Percentiles rank a stretch among this genome's conserved stretches.
Evolutionary conservation across 352 stramenopile species (phyloP).

Genomic region (Saprolegnia diclina): DNA sequence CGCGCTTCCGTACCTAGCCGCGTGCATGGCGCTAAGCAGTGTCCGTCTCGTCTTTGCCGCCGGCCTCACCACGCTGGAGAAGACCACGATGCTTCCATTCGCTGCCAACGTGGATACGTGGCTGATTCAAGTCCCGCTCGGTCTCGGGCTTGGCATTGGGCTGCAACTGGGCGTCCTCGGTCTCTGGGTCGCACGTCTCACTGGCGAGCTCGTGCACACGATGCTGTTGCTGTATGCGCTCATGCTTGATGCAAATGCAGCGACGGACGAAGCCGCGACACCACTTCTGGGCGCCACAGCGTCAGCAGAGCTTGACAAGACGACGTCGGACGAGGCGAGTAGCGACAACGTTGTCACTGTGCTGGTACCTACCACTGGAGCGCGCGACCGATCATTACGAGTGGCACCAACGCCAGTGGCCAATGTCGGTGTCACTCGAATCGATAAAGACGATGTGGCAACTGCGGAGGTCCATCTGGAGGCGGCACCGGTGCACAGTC

Average conservation of each 20-base stretch:
- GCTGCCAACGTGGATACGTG: not conserved
- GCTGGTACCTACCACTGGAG: not conserved
- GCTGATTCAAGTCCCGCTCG: not conserved
- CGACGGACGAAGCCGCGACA: not conserved
- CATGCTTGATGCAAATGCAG: not conserved
- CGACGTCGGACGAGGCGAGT: not conserved
- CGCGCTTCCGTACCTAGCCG: not conserved
- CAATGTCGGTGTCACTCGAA: no score
- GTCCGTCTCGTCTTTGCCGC: constrained; percentile 11
- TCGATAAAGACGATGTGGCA: no score
- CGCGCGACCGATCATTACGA: no score
- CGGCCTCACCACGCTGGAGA: not conserved
- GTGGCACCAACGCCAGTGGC: no score
- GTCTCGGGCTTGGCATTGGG: not conserved
- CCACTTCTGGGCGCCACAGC: no score
- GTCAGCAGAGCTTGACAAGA: not conserved
- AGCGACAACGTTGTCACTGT: not conserved
- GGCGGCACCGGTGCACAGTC: no score
- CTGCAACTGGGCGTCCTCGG: not conserved
- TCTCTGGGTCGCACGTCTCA: constrained; percentile 8
- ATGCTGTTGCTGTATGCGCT: constrained; percentile 17
- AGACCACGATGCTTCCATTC: not conserved
- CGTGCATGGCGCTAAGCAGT: constrained; percentile 6
- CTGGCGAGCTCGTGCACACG: constrained; percentile 13
- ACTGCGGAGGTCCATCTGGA: no score